Evolutionary conservation across 148 eudicot genomes (phyloP).

Genomic region (Talinum fruticosum): DNA sequence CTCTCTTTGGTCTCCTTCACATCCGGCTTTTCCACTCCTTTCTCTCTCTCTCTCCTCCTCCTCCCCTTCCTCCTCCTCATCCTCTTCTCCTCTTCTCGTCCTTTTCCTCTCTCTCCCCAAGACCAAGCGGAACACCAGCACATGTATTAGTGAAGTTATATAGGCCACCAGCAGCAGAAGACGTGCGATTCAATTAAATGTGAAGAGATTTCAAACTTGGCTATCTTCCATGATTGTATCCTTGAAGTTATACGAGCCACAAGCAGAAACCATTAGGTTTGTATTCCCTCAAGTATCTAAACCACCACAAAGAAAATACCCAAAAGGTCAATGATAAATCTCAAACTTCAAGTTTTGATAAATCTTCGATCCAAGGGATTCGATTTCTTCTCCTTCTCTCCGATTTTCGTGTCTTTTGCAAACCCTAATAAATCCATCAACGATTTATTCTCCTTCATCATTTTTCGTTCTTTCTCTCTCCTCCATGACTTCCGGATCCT

Average conservation of each 20-base stretch:
- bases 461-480: conserved; percentile 5
- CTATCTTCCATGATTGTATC: conserved; percentile 76
- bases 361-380: neutral
- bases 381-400: neutral
- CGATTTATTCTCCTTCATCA: neutral
- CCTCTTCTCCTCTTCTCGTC: too few species aligned
- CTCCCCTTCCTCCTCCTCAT: too few species aligned
- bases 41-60: too few species aligned
- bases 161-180: too few species aligned
- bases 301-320: conserved; percentile 20
- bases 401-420: conserved; percentile 2
- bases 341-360: too few species aligned
- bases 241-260: conserved; percentile 75
- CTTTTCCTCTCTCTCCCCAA: too few species aligned
- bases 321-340: conserved; percentile 13
- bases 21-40: too few species aligned
- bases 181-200: conserved; percentile 12
- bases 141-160: too few species aligned
- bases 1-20: too few species aligned
- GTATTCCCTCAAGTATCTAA: conserved; percentile 85
- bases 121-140: too few species aligned
- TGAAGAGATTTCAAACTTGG: conserved; percentile 43
- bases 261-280: conserved; percentile 90
- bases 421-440: conserved; percentile 20
- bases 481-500: conserved; percentile 80